Evolutionary conservation across 2,329 filamentous ascomycete genomes (phyloP), one percentile per base, ranked within the genome.

Genomic region (Fusarium guadeloupense): DNA sequence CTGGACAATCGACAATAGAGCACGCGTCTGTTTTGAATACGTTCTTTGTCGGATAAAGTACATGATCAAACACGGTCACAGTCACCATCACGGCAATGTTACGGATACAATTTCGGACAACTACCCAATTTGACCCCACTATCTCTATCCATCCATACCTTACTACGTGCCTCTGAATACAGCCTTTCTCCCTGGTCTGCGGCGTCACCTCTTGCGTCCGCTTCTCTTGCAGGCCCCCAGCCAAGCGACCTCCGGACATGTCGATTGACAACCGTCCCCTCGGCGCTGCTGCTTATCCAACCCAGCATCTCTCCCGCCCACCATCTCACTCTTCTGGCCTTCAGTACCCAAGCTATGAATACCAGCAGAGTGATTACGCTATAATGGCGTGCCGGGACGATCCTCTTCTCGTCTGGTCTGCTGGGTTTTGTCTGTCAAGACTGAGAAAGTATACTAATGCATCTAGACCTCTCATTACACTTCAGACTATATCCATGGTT

Each of bases 381-480:
- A 60, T 59, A 60, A 61, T 65, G 58, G 63, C 58, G 58, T 58
- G 33, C 40, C 66, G 63, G 58, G 66, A 63, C 54, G 60, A 50
- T 59, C 63, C 61, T 64, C 47, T 57, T 46, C 57, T 54, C 53
- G 48, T 59, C 60, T 66, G 60, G 50, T 38, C 66, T 66, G 44
- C 39, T 58, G 66, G 66, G 54, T 59, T 50, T 58, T 16, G 35
- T 33, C 42, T 41, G 34, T 16, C 26, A 48, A 23, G 23, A 19
- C 28, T 33, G 31, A 19, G 20, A 9, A 20, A 31, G 37, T 23
- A 34, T 46, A 19, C 54, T 35, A 46, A 20, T 14, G 16, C 21
- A 30, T 30, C 23, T 25, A 26, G 34, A 25, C 19, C 34, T 31
- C 19, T 12, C 17, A 14, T 19, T 50, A 6, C 10, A 19, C 20